Conservation (phyloP, 2,329 filamentous ascomycete species). For the Hypoxylon sp. region DNA sequence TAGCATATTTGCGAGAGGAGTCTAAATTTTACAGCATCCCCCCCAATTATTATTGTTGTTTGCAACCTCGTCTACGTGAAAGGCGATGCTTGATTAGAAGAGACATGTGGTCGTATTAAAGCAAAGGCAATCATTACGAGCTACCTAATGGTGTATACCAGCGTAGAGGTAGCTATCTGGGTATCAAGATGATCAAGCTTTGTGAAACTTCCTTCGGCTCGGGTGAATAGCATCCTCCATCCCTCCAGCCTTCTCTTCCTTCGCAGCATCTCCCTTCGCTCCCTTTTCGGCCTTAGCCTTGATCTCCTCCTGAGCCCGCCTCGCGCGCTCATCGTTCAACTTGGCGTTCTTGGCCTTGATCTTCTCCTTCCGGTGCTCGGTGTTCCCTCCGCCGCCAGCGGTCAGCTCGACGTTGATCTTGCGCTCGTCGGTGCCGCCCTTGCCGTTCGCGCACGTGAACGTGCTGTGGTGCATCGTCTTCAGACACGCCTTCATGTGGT, state of each 20-base stretch:
- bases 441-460: slow-evolving; percentile 65
- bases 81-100: not conserved
- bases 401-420: slow-evolving; percentile 95
- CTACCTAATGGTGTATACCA: not conserved
- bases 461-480: slow-evolving; percentile 90
- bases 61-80: slow-evolving; percentile 11
- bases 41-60: slow-evolving; percentile 8
- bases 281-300: slow-evolving; percentile 59
- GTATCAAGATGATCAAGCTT: slow-evolving; percentile 27
- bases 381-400: slow-evolving; percentile 89
- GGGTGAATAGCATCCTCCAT: slow-evolving; percentile 63
- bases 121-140: slow-evolving; percentile 2
- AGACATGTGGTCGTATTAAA: slow-evolving; percentile 16
- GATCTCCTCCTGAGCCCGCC: slow-evolving; percentile 63
- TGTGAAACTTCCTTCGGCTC: slow-evolving; percentile 60
- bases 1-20: slow-evolving; percentile 49
- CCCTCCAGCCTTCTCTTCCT: slow-evolving; percentile 33
- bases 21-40: slow-evolving; percentile 38
- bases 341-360: slow-evolving; percentile 89
- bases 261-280: slow-evolving; percentile 40
- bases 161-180: not conserved
- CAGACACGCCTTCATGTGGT: slow-evolving; percentile 92
- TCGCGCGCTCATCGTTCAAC: slow-evolving; percentile 75
- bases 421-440: slow-evolving; percentile 68
- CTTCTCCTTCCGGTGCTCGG: slow-evolving; percentile 78